Conservation (phyloP, 2,329 filamentous ascomycete species). For the Ascochyta clinopodiicola region DNA sequence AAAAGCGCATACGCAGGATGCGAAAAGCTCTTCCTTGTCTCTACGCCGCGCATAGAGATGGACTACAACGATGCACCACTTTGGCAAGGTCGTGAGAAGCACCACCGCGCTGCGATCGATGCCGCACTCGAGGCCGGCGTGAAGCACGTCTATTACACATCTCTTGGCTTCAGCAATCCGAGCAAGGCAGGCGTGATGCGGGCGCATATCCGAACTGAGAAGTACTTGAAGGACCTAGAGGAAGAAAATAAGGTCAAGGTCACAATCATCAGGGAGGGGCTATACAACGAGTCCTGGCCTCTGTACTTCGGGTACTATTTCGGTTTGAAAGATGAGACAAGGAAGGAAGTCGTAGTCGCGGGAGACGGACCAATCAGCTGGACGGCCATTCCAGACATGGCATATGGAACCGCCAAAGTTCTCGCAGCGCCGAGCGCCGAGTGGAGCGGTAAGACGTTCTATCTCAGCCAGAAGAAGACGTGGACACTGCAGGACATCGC, state of each 20-base stretch:
- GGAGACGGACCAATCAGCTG: slow-evolving; percentile 54
- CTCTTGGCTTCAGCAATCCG: slow-evolving; percentile 51
- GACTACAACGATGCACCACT: slow-evolving; percentile 53
- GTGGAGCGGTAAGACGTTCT: slow-evolving; percentile 48
- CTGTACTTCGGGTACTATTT: slow-evolving; percentile 56
- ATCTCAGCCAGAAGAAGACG: slow-evolving; percentile 44
- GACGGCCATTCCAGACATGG: slow-evolving; percentile 54
- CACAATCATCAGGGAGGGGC: slow-evolving; percentile 53
- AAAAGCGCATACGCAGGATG: slow-evolving; percentile 47
- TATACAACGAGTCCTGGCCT: slow-evolving; percentile 58
- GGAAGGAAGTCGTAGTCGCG: slow-evolving; percentile 49
- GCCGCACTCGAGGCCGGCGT: slow-evolving; percentile 51
- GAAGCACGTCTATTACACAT: slow-evolving; percentile 56
- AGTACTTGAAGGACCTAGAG: slow-evolving; percentile 44
- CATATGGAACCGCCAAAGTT: slow-evolving; percentile 51
- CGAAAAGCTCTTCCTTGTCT: slow-evolving; percentile 55
- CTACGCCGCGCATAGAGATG: slow-evolving; percentile 51
- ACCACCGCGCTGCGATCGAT: slow-evolving; percentile 53
- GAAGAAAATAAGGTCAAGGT: slow-evolving; percentile 27
- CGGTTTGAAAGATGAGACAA: slow-evolving; percentile 39
- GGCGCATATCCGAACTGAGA: slow-evolving; percentile 55
- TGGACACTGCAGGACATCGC: slow-evolving; percentile 41
- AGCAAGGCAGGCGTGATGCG: slow-evolving; percentile 54
- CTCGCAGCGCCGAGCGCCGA: slow-evolving; percentile 41
- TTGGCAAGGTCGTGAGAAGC: slow-evolving; percentile 52